Evolutionary conservation across 768 basidiomycete species (phyloP).

Genomic region (Russula sp.): DNA sequence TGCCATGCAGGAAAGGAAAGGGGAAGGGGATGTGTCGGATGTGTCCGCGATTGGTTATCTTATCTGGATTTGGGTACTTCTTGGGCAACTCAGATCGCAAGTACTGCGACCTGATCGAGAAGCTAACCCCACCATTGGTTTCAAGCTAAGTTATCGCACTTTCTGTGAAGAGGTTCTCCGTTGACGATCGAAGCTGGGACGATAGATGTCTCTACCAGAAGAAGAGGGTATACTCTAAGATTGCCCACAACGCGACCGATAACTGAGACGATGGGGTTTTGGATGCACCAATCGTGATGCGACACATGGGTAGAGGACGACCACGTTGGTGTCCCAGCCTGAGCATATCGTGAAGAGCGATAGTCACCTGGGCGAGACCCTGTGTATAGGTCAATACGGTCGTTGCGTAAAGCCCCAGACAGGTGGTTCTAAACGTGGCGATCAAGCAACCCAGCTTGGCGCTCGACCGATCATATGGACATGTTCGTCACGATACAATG

Average conservation of each 20-base stretch:
- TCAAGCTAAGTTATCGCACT: not conserved
- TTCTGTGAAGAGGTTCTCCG: not conserved
- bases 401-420: not conserved
- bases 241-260: not conserved
- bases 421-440: not conserved
- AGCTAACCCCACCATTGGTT: not conserved
- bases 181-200: not conserved
- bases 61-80: not conserved
- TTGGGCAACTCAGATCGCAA: not conserved
- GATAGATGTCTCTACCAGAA: not conserved
- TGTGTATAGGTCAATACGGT: not conserved
- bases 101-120: not conserved
- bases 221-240: not conserved
- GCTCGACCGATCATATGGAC: not conserved
- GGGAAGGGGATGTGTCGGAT: not conserved
- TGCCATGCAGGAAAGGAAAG: not conserved
- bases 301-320: not conserved
- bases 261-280: not conserved
- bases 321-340: not conserved
- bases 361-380: not conserved
- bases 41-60: constrained; percentile 2
- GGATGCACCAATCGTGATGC: not conserved
- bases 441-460: not conserved
- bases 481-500: not conserved
- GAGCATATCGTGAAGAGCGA: not conserved